Base-by-base conservation (phyloP, 202 grass and related monocot species). In the Tripidium arundinaceum region DNA sequence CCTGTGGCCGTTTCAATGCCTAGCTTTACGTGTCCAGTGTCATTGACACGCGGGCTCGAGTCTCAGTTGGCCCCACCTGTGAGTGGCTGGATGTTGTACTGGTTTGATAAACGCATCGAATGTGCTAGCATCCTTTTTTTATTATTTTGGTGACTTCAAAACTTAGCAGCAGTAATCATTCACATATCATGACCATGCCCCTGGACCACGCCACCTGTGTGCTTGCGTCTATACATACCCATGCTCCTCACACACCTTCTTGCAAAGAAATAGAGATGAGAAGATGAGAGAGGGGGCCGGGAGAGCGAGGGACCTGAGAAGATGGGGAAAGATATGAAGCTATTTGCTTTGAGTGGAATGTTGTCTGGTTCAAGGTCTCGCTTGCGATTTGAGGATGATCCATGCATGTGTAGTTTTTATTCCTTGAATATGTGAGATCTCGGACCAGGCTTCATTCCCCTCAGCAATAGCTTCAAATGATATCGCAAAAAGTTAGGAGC, bases 371-470 rank as follows among this genome's bases (percentile, higher is more conserved):
- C 94, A 91, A 94, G 94, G 94, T 58, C 39, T 81, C 54, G 45
- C 16, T 25, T 81, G 18, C 13, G 24, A 66, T 79, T 62, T 39
- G 71, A 86, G 86, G 37, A 89, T 77, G 81, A 54, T 60, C 21
- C 7, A 0, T 2, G 0, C 2, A 10, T 33, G 31, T 33, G 31
- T 33, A 33, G 31, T 70, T 78, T 60, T 59, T 74, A 38, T 89
- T 18, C 69, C 25, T 87, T 13, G 27, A 6, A 69, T 84, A 25
- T 6, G 3, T 0, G 2, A 28, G 77, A 91, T 91, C 95, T 98
- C 95, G 95, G 95, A 98, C 95, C 95, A 94, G 95, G 95, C 95
- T 98, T 98, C 95, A 98, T 98, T 98, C 95, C 94, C 92, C 95
- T 92, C 79, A 89, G 81, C 58, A 62, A 87, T 89, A 88, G 90